A percentile compares a stretch with the other conserved stretches of the same genome.
Conservation (phyloP, 805 yeast species). For the Schwanniomyces occidentalis region DNA sequence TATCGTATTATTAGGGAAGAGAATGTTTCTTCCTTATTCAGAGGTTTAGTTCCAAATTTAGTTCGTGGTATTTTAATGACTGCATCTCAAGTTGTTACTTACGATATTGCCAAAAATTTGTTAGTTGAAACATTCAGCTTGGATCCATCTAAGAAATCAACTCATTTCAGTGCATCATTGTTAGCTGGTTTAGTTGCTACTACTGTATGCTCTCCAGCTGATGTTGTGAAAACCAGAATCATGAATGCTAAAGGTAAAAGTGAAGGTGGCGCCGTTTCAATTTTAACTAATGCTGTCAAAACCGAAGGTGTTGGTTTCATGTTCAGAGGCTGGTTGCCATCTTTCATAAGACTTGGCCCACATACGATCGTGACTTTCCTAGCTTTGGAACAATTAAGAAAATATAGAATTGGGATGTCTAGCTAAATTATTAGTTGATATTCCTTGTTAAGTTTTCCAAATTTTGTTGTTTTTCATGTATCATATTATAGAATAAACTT, state of each 20-base stretch:
- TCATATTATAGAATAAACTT: too few relatives aligned
- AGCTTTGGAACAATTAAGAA: slow-evolving; percentile 66
- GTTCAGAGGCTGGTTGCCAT: slow-evolving; percentile 91
- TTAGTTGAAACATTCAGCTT: slow-evolving; percentile 51
- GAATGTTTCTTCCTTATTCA: slow-evolving; percentile 56
- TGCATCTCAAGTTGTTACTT: slow-evolving; percentile 86
- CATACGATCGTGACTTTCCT: slow-evolving; percentile 70
- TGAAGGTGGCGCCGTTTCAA: slow-evolving; percentile 47
- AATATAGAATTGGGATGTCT: slow-evolving; percentile 50
- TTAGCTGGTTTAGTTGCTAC: slow-evolving; percentile 88
- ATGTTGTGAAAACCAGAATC: slow-evolving; percentile 83
- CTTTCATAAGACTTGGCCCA: slow-evolving; percentile 84
- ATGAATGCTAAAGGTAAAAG: slow-evolving; percentile 61
- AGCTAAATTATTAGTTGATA: too few relatives aligned
- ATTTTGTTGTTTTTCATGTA: too few relatives aligned
- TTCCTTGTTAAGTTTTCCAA: too few relatives aligned
- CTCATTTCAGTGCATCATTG: slow-evolving; percentile 78
- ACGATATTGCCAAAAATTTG: slow-evolving; percentile 68
- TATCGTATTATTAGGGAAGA: slow-evolving; percentile 60
- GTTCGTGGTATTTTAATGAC: slow-evolving; percentile 86
- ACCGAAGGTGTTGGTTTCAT: slow-evolving; percentile 75
- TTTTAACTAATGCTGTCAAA: slow-evolving; percentile 56
- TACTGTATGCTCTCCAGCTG: slow-evolving; percentile 90
- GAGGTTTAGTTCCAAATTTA: slow-evolving; percentile 78
- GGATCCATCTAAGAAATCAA: slow-evolving; percentile 61